A percentile compares a stretch with the other conserved stretches of the same genome.
Evolutionary conservation across 2,329 filamentous ascomycete genomes (phyloP).

Genomic region (Paecilomyces sp.): DNA sequence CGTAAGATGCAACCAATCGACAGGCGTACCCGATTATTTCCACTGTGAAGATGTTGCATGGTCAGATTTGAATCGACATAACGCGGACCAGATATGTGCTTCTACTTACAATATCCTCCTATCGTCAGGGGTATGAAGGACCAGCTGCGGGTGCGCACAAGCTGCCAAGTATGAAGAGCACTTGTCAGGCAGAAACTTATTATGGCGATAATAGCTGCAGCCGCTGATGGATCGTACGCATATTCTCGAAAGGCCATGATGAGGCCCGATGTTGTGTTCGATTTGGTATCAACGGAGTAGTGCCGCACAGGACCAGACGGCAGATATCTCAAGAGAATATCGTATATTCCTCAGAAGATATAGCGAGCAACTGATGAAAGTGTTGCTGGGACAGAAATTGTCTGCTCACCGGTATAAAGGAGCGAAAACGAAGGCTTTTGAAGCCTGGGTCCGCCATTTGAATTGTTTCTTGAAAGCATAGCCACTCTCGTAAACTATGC

Average conservation of each 20-base stretch:
- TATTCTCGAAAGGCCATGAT: background rate
- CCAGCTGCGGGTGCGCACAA: conserved; percentile 36
- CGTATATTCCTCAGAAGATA: background rate
- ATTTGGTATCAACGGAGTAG: background rate
- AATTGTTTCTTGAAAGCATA: background rate
- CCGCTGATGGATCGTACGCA: background rate
- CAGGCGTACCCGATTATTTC: conserved; percentile 45
- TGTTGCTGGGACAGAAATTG: no score
- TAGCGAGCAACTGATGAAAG: background rate
- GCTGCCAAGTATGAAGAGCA: conserved; percentile 28
- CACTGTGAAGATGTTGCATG: conserved; percentile 22
- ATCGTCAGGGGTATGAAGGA: conserved; percentile 27
- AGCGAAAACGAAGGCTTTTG: background rate
- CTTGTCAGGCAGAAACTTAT: conserved; percentile 32
- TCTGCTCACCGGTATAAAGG: background rate
- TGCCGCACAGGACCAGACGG: no score
- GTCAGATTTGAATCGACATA: no score
- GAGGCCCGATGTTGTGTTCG: background rate
- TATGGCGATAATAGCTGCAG: background rate
- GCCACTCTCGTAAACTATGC: background rate
- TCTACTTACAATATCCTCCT: conserved; percentile 4
- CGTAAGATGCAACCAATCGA: conserved; percentile 32
- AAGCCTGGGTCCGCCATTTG: background rate
- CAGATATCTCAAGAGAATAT: background rate
- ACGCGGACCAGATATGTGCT: background rate